Evolutionary conservation across 805 yeast genomes (phyloP), one percentile per base, ranked within the genome.

Genomic region (Metschnikowia proteae): DNA sequence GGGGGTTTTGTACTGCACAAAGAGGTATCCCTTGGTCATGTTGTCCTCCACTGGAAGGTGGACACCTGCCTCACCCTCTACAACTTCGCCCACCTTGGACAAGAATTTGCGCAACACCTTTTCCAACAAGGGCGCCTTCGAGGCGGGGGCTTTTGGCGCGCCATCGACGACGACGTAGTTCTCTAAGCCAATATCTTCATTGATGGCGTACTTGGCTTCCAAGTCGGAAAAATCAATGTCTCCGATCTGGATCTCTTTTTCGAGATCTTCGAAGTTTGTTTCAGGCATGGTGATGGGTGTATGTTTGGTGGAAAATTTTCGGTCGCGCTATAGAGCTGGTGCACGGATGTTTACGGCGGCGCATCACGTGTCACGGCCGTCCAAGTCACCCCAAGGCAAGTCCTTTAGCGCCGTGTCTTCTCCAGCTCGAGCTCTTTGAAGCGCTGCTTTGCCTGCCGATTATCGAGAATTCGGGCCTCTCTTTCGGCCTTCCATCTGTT

Each of bases 61-160:
- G 64, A 94, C 78, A 47, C 89, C 92, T 42, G 79, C 82, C 39
- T 72, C 76, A 25, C 76, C 77, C 44, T 63, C 75, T 22, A 66
- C 74, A 38, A 94, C 83, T 55, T 82, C 83, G 45, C 97, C 98
- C 40, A 82, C 90, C 55, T 81, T 79, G 42, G 81, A 72, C 63
- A 94, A 84, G 46, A 89, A 77, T 73, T 91, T 92, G 58, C 78
- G 80, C 62, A 94, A 78, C 39, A 95, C 97, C 67, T 88, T 91
- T 58, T 83, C 79, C 64, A 94, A 79, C 50, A 87, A 82, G 48
- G 89, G 87, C 45, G 83, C 87, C 71, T 94, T 94, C 46, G 88
- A 67, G 64, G 85, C 96, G 50, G 97, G 96, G 26, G 96, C 96
- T 53, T 89, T 76, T 57, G 99, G 99, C 8, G 96, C 91, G 42